phyloP scores from a whole-genome alignment of 805 yeast genomes.

The Kluyveromyces lactis region DNA sequence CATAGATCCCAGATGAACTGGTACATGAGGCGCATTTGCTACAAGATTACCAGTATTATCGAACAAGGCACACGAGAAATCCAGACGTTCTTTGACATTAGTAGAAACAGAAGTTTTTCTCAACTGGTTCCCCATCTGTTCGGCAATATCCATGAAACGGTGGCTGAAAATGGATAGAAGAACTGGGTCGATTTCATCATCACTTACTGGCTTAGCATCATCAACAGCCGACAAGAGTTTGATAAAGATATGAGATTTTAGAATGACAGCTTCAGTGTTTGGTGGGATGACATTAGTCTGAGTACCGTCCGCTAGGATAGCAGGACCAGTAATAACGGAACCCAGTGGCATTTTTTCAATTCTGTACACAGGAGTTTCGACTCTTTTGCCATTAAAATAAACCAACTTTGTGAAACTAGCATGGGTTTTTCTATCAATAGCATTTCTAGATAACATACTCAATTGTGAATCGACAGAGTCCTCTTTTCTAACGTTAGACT shows the following conservation, averaged over 20 bases:
- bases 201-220: constrained; percentile 17
- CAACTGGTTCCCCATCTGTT: constrained; percentile 77
- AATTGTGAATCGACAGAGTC: constrained; percentile 47
- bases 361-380: constrained; percentile 45
- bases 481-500: constrained; percentile 36
- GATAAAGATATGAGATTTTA: constrained; percentile 56
- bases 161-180: constrained; percentile 71
- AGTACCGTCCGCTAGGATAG: constrained; percentile 69
- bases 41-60: constrained; percentile 70
- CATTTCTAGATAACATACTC: constrained; percentile 25
- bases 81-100: constrained; percentile 75
- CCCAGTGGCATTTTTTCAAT: constrained; percentile 50
- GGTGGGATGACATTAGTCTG: constrained; percentile 75
- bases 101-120: constrained; percentile 76
- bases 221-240: constrained; percentile 13
- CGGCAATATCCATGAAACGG: constrained; percentile 85
- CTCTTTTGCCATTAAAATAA: constrained; percentile 47
- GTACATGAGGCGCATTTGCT: constrained; percentile 85
- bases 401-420: constrained; percentile 36
- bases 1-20: constrained; percentile 84
- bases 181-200: constrained; percentile 51
- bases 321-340: constrained; percentile 55
- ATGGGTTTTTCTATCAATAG: constrained; percentile 19
- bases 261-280: constrained; percentile 43
- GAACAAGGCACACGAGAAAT: constrained; percentile 78